Evolutionary conservation across 371 early-diverging fungal species (phyloP).

Genomic region (Chytridium lagenaria): DNA sequence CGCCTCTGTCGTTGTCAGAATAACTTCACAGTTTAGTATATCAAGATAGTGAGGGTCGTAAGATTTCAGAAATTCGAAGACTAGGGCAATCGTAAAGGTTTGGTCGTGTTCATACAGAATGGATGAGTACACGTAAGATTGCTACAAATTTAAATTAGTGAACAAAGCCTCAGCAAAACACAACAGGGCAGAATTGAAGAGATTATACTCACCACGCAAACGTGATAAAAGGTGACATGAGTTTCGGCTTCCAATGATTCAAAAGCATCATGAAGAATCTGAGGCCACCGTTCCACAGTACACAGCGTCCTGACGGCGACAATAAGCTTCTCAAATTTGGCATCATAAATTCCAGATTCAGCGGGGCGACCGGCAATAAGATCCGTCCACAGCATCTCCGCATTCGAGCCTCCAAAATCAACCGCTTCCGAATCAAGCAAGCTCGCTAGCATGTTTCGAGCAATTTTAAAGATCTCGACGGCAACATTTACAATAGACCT

Average conservation of each 20-base stretch:
- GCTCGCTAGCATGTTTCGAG: background rate
- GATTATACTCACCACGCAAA: slow-evolving; percentile 6
- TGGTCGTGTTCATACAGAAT: background rate
- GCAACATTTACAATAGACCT: background rate
- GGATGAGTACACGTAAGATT: background rate
- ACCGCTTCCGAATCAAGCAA: slow-evolving; percentile 1
- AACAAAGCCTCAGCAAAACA: no score
- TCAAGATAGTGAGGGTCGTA: background rate
- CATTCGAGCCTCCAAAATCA: background rate
- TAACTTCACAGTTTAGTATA: background rate
- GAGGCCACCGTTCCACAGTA: background rate
- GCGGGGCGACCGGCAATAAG: background rate
- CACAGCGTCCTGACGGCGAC: background rate
- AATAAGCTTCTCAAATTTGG: background rate
- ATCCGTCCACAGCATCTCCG: background rate
- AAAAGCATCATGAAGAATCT: background rate
- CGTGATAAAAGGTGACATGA: background rate
- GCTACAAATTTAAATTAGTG: no score
- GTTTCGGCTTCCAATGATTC: slow-evolving; percentile 6
- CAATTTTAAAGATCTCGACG: slow-evolving; percentile 1
- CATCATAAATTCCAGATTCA: background rate
- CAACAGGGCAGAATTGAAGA: no score
- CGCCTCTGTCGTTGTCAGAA: background rate
- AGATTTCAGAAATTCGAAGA: slow-evolving; percentile 1
- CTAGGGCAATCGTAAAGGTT: background rate